Evolutionary conservation across 371 early-diverging fungal species (phyloP), one percentile per base, ranked within the genome.

Genomic region (Apophysomyces trapeziformis): DNA sequence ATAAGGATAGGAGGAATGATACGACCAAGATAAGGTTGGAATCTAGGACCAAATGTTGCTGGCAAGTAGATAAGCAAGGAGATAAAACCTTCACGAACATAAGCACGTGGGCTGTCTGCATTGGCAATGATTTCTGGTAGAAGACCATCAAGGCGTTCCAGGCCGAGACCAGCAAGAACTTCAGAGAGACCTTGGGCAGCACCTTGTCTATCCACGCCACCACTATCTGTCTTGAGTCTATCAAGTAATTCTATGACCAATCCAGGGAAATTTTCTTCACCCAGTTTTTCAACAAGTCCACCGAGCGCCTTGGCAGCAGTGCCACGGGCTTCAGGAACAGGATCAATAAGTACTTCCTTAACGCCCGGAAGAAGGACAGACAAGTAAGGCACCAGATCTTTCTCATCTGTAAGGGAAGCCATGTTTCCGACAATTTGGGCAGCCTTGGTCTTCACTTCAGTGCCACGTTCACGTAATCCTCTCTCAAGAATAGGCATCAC

Each of bases 371-470:
- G 72, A 43, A 99, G 85, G 21, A 85, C 77, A 21, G 79, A 77
- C 43, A 98, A 75, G 73, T 98, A 98, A 5, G 96, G 95, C 7
- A 91, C 79, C 73, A 99, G 80, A 61, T 99, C 99, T 66, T 89
- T 87, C 60, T 90, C 90, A 57, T 96, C 96, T 0, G 97, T 95
- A 46, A 99, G 78, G 7, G 94, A 87, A 1, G 97, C 92, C 96
- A 99, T 96, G 74, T 94, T 95, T 56, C 97, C 98, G 66, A 99
- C 93, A 76, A 99, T 96, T 83, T 98, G 97, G 14, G 98, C 94
- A 12, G 97, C 93, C 68, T 89, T 92, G 66, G 92, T 95, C 87
- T 98, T 98, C 65, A 91, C 88, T 44, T 95, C 92, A 1, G 97
- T 94, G 32, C 87, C 83, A 65, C 99, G 90, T 68, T 95, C 95